Conservation (phyloP, 1,284 basidiomycete genomes). For the Tilletiaria anomala region DNA sequence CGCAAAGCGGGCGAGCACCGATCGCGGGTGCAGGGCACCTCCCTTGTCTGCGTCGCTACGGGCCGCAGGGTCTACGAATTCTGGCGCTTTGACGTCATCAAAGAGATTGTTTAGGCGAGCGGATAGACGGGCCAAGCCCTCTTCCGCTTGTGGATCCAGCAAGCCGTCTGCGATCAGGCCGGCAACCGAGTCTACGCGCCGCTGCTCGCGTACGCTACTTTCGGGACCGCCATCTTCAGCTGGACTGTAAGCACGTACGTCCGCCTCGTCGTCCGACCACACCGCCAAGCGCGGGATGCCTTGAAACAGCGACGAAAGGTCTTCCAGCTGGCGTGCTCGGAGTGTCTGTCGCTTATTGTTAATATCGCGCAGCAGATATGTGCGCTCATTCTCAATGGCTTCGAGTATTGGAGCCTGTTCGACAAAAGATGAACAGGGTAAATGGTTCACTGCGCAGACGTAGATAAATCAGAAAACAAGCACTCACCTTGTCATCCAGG, state of each 20-base stretch:
- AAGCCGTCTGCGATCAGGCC: slow-evolving; percentile 14
- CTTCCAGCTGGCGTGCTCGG: neutral
- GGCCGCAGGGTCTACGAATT: slow-evolving; percentile 20
- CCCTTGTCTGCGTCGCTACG: neutral
- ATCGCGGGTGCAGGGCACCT: slow-evolving; percentile 11
- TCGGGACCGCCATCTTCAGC: neutral
- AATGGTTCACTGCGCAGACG: neutral
- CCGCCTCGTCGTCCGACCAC: neutral
- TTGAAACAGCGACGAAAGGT: neutral
- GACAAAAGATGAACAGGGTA: neutral
- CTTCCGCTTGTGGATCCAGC: slow-evolving; percentile 5
- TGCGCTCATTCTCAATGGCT: slow-evolving; percentile 16
- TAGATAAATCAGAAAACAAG: too few species aligned
- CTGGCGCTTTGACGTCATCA: slow-evolving; percentile 22
- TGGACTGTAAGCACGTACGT: neutral
- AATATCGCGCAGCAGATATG: slow-evolving; percentile 7
- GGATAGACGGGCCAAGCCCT: too few species aligned
- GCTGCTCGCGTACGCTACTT: slow-evolving; percentile 1
- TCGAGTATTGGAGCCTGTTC: slow-evolving; percentile 10
- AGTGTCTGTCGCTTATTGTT: neutral
- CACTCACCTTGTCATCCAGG: slow-evolving; percentile 19
- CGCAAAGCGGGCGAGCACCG: slow-evolving; percentile 20
- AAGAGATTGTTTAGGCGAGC: slow-evolving; percentile 5
- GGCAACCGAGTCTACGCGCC: slow-evolving; percentile 4
- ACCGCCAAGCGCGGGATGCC: neutral